These are phyloP conservation scores for Dictyostelium firmibasis DNA, from an alignment of 78 protist genomes.

Conservation along the genomic window DNA sequence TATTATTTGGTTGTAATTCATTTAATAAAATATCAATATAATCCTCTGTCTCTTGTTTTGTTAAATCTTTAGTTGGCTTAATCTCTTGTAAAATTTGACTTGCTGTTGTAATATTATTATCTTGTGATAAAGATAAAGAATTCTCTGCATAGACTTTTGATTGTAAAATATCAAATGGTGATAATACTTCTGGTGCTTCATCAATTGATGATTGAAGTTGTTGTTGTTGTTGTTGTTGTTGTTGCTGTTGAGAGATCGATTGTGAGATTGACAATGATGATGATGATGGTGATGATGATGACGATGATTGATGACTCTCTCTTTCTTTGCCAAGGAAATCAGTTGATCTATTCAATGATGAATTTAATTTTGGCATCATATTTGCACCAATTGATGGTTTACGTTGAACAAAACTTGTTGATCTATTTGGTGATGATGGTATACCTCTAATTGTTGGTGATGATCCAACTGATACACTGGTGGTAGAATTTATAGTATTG, in stretches of 20 bases:
- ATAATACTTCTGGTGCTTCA: background rate
- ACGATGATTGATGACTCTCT: background rate
- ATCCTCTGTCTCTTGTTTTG: conserved; percentile 13
- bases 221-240: background rate
- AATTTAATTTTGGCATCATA: conserved; percentile 1
- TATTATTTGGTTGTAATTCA: conserved; percentile 48
- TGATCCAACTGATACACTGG: background rate
- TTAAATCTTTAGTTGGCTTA: background rate
- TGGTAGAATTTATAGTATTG: background rate
- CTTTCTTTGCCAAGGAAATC: background rate
- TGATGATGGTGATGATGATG: background rate
- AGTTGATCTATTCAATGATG: background rate
- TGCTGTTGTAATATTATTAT: background rate
- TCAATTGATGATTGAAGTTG: background rate
- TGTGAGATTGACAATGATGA: background rate
- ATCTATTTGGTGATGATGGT: background rate
- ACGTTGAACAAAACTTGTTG: background rate
- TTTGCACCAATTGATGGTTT: conserved; percentile 2
- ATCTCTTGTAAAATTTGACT: background rate
- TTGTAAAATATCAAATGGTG: conserved; percentile 14
- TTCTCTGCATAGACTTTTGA: background rate
- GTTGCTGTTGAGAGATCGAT: background rate
- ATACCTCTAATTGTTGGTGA: background rate
- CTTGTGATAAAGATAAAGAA: background rate
- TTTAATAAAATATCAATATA: conserved; percentile 16